phyloP scores from a whole-genome alignment of 1,284 basidiomycete species.

The Ustilago cynodontis region DNA sequence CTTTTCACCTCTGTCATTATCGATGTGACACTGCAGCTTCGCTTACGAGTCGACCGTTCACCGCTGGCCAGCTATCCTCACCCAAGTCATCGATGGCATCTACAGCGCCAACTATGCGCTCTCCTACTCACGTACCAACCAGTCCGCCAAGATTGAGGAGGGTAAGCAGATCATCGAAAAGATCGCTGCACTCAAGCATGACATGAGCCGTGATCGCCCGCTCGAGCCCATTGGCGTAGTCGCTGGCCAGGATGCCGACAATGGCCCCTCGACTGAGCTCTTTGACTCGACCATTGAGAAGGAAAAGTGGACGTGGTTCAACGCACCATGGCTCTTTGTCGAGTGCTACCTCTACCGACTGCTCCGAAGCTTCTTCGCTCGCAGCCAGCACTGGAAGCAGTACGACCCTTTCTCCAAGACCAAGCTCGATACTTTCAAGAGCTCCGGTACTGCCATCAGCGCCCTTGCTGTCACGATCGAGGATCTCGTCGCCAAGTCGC shows the following conservation, averaged over 20 bases:
- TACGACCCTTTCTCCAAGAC: constrained; percentile 88
- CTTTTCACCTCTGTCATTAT: not conserved
- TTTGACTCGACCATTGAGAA: constrained; percentile 56
- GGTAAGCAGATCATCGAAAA: constrained; percentile 84
- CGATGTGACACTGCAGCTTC: constrained; percentile 63
- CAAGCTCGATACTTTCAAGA: constrained; percentile 86
- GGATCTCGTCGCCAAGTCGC: constrained; percentile 53
- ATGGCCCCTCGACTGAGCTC: constrained; percentile 74
- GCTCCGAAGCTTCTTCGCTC: constrained; percentile 80
- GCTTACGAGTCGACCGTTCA: constrained; percentile 76
- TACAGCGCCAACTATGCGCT: constrained; percentile 72
- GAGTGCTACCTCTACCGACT: constrained; percentile 87
- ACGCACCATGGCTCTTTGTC: constrained; percentile 87
- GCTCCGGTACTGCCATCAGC: constrained; percentile 83
- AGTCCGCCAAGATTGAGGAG: constrained; percentile 74
- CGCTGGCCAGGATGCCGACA: constrained; percentile 73
- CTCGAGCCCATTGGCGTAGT: constrained; percentile 73
- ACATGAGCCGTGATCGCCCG: constrained; percentile 83
- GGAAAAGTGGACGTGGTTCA: constrained; percentile 83
- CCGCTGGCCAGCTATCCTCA: constrained; percentile 91
- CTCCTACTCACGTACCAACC: constrained; percentile 71
- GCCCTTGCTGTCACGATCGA: constrained; percentile 63
- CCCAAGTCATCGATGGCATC: constrained; percentile 81
- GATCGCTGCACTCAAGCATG: constrained; percentile 86
- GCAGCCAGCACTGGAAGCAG: constrained; percentile 78